These are phyloP conservation scores for Pythium insidiosum DNA, from an alignment of 352 stramenopile species.

Conservation along the genomic window DNA sequence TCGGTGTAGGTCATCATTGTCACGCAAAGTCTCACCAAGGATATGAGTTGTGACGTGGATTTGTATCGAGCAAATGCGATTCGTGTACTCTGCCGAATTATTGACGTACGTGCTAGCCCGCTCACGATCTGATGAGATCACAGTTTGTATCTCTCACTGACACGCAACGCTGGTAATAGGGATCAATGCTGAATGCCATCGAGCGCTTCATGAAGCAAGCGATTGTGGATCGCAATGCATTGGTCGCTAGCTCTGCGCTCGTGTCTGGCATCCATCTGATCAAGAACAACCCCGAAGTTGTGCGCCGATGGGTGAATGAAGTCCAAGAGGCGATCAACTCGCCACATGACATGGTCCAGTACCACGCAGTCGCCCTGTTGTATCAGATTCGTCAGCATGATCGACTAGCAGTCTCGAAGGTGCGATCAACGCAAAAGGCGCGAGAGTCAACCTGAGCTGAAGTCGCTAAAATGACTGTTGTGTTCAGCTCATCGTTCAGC, in stretches of 20 bases:
- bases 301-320: conserved; percentile 96
- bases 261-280: conserved; percentile 96
- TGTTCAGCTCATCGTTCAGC: conserved; percentile 67
- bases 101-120: conserved; percentile 73
- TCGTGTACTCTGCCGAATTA: conserved; percentile 95
- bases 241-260: conserved; percentile 95
- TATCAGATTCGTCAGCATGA: conserved; percentile 99
- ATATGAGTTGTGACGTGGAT: conserved; percentile 98
- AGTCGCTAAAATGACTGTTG: neutral
- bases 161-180: too few relatives aligned
- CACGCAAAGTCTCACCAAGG: conserved; percentile 98
- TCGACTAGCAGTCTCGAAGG: conserved; percentile 96
- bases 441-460: too few relatives aligned
- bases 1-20: conserved; percentile 99
- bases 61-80: conserved; percentile 99
- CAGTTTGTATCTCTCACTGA: neutral
- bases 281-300: conserved; percentile 88
- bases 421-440: conserved; percentile 1
- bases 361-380: conserved; percentile 96
- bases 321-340: conserved; percentile 95
- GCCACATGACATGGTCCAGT: conserved; percentile 98
- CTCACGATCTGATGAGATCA: neutral
- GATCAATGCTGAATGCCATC: conserved; percentile 88
- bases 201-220: conserved; percentile 99
- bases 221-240: conserved; percentile 96